Base-by-base conservation (phyloP, 495 filamentous ascomycete genomes). In the Penicillium soppii region DNA sequence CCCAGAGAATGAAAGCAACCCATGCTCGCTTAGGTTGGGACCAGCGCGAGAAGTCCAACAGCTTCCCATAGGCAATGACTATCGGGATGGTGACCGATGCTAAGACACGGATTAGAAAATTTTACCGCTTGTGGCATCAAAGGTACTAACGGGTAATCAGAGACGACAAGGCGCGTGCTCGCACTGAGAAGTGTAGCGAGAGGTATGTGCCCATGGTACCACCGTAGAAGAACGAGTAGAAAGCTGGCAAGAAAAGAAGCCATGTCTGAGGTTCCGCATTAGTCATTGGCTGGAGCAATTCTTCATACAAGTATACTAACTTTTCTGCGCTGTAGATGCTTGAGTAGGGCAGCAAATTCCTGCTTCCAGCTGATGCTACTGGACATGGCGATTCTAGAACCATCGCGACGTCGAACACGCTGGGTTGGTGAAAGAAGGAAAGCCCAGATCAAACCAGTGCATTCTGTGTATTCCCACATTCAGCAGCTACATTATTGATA, bases 211-310 rank as follows among this genome's bases (percentile, higher is more conserved):
- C 37, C 37, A 40, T 40, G 17, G 37, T 40, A 7, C 37, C 37
- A 19, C 37, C 37, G 20, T 40, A 40, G 19, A 40, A 40, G 37
- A 40, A 40, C 12, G 37, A 40, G 37, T 40, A 40, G 37, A 40
- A 40, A 13, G 37, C 37, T 19, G 37, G 37, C 19, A 40, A 40
- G 37, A 40, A 40, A 13, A 40, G 19, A 23, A 40, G 37, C 37
- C 37, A 40, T 40, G 37, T 40, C 37, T 40, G 19, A 40, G 20
- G 8, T 22, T 40, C 19, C 17, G 10, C 9, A n/a, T 40, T 22
- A 40, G 37, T 38, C 16, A 38, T 21, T 38, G n/a, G 16, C n/a
- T 38, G 17, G 15, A 20, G 17, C 0, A 20, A 21, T 21, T 20
- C 5, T 17, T 20, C 17, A 21, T 38, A 8, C 35, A 3, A 38